Conservation (phyloP, 352 stramenopile species). For the Globisporangium recalcitrans region DNA sequence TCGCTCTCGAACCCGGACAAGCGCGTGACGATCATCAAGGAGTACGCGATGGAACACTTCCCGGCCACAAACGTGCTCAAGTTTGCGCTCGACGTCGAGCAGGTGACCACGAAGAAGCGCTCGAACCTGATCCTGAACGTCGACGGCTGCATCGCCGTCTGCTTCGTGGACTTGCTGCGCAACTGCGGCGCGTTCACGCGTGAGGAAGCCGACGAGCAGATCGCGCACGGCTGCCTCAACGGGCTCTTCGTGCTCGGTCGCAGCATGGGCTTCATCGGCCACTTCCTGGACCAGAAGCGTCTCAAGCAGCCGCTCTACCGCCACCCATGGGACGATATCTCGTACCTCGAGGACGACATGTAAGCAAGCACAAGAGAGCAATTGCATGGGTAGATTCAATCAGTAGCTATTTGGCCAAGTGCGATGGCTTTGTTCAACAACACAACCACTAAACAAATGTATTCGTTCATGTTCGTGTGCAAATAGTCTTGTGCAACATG, state of each 20-base stretch:
- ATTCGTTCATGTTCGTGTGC: neutral
- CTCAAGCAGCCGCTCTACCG: conserved; percentile 97
- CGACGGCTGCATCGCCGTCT: conserved; percentile 95
- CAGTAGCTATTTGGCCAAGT: neutral
- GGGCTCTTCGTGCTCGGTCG: conserved; percentile 87
- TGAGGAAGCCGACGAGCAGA: conserved; percentile 92
- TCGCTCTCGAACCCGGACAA: conserved; percentile 94
- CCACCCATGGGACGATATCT: conserved; percentile 97
- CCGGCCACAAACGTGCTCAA: conserved; percentile 90
- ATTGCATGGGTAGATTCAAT: conserved; percentile 1
- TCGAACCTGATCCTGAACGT: conserved; percentile 98
- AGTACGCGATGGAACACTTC: conserved; percentile 94
- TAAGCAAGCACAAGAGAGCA: conserved; percentile 22
- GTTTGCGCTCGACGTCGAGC: conserved; percentile 94
- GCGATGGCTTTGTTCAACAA: neutral
- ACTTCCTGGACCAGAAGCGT: conserved; percentile 97
- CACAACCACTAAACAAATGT: neutral
- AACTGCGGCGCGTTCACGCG: conserved; percentile 87
- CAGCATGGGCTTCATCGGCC: conserved; percentile 91
- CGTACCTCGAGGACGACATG: conserved; percentile 88
- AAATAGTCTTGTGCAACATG: neutral
- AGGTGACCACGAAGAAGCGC: conserved; percentile 96
- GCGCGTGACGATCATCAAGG: conserved; percentile 95
- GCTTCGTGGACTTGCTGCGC: conserved; percentile 95
- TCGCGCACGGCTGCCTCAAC: conserved; percentile 95